Evolutionary conservation across 169 alveolate species (phyloP).

Genomic region (Eimeria acervulina): DNA sequence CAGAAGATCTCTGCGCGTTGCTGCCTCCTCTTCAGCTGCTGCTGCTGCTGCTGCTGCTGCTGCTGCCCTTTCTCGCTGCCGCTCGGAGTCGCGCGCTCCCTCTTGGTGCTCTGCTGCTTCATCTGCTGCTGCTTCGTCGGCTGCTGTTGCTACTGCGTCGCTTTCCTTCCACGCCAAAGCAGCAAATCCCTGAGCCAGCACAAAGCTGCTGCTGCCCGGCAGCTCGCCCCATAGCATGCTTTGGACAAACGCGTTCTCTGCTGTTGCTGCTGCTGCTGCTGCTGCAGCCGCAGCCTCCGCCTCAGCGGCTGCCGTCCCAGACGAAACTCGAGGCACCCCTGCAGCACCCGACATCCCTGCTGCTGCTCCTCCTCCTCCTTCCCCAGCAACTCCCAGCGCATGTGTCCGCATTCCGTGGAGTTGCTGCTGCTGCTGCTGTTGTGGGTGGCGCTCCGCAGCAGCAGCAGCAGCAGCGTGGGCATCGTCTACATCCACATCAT

Average conservation of each 20-base stretch:
- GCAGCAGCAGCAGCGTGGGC: slow-evolving; percentile 69
- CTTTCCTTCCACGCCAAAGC: slow-evolving; percentile 72
- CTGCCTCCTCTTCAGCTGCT: slow-evolving; percentile 70
- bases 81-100: neutral
- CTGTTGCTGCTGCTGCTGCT: slow-evolving; percentile 39
- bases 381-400: slow-evolving; percentile 2
- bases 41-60: slow-evolving; percentile 58
- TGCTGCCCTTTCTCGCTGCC: slow-evolving; percentile 34
- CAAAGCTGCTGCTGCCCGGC: slow-evolving; percentile 69
- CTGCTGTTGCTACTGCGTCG: slow-evolving; percentile 32
- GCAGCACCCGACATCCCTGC: slow-evolving; percentile 34
- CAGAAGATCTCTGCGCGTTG: slow-evolving; percentile 38
- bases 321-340: neutral
- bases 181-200: slow-evolving; percentile 47
- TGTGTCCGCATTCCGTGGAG: slow-evolving; percentile 42
- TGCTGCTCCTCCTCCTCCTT: slow-evolving; percentile 38
- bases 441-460: slow-evolving; percentile 49
- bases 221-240: slow-evolving; percentile 57
- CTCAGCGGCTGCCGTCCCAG: slow-evolving; percentile 23
- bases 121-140: slow-evolving; percentile 4
- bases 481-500: slow-evolving; percentile 79
- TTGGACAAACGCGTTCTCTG: slow-evolving; percentile 38
- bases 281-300: slow-evolving; percentile 22
- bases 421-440: slow-evolving; percentile 58
- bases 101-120: slow-evolving; percentile 7